Evolutionary conservation across 2,329 filamentous ascomycete genomes (phyloP).

Genomic region (Simplicillium sp.): DNA sequence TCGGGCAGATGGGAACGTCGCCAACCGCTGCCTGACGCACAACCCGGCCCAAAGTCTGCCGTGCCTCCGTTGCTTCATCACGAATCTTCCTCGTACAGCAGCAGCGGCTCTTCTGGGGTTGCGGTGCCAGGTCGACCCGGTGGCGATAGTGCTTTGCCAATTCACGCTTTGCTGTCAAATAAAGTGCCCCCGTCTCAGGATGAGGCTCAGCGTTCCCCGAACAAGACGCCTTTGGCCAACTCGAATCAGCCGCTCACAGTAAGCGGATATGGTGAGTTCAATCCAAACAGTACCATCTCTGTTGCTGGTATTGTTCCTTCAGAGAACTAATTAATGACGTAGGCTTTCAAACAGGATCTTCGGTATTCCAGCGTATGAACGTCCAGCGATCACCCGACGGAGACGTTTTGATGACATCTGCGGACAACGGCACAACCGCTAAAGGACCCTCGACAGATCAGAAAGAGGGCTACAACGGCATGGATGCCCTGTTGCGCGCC

Average conservation of each 20-base stretch:
- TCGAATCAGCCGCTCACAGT: constrained; percentile 4
- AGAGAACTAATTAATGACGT: constrained; percentile 17
- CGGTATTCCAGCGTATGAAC: constrained; percentile 20
- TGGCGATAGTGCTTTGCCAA: constrained; percentile 41
- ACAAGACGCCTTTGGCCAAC: constrained; percentile 16
- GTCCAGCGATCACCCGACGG: constrained; percentile 17
- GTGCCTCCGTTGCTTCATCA: no score
- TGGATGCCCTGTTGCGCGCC: constrained; percentile 48
- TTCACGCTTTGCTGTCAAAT: constrained; percentile 40
- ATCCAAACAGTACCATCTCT: constrained; percentile 2
- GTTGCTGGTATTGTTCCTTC: constrained; percentile 3
- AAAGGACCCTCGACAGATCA: constrained; percentile 19
- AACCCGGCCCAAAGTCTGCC: constrained; percentile 7
- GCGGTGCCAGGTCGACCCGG: constrained; percentile 29
- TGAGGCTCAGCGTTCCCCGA: constrained; percentile 7
- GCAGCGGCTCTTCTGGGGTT: constrained; percentile 13
- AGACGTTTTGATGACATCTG: constrained; percentile 21
- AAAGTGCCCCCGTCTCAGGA: not conserved
- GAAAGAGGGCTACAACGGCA: constrained; percentile 37
- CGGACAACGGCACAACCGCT: constrained; percentile 10
- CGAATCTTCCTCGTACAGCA: not conserved
- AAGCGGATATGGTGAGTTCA: constrained; percentile 11
- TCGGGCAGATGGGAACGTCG: constrained; percentile 10
- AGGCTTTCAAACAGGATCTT: constrained; percentile 23
- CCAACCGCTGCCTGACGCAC: constrained; percentile 15